Base-by-base conservation (phyloP, 352 stramenopile species). In the Phytophthora pini region DNA sequence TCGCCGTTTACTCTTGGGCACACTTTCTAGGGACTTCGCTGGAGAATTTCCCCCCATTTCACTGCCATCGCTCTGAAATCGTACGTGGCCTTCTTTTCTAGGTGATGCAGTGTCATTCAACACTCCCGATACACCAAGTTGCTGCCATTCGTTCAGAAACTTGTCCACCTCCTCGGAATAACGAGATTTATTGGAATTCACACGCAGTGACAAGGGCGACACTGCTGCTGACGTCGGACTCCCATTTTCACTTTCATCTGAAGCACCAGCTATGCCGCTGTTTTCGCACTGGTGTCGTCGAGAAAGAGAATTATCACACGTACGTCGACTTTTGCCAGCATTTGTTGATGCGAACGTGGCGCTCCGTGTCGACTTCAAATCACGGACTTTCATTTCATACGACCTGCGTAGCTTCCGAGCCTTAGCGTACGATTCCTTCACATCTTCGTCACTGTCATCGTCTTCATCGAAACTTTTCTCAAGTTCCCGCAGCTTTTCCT, bases 401-500 rank as follows among this genome's bases (percentile, higher is more conserved):
- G 29, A 29, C 13, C 47, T 41, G 11, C 50, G 26, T 3, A 50
- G 22, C 40, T 22, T 6, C 31, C 10, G 32, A 34, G 46, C 12
- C 50, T 52, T 54, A 39, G 4, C 41, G 34, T 34, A 45, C 41
- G 9, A 13, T 39, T 46, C 34, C 15, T 67, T 57, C 9, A 45
- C 53, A 29, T 55, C 50, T 3, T 48, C 45, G 6, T 58, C 38
- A 20, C 46, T 61, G 3, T 39, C 41, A 4, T 63, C 60, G 13
- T 32, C 56, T 10, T 75, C 56, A 12, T 72, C 52, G 17, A 87
- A 76, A 61, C 66, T 84, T 20, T 65, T 70, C 20, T 83, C 78
- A 22, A 88, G 10, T n/a, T 80, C 74, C 0, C 65, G 65, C 7
- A 84, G 44, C 38, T 84, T 84, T 12, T 77, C 70, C 1, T 77